phyloP scores from a whole-genome alignment of 106 monocot species.

The Phalaenopsis equestris region DNA sequence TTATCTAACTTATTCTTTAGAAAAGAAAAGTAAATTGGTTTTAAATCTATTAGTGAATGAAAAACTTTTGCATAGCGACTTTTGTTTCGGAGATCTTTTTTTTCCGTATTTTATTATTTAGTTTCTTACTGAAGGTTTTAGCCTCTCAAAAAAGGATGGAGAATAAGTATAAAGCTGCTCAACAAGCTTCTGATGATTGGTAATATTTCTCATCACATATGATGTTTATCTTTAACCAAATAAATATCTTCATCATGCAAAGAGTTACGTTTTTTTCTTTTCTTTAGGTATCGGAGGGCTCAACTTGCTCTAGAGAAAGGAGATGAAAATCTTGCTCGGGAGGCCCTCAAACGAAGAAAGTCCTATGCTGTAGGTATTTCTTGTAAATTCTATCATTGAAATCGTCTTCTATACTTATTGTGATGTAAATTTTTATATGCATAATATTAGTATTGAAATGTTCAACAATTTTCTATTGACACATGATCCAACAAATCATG shows the following conservation, averaged over 20 bases:
- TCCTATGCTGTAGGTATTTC: constrained; percentile 83
- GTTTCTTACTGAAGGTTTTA: constrained; percentile 51
- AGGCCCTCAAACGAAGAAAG: constrained; percentile 94
- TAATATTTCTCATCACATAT: constrained; percentile 12
- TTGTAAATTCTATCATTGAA: constrained; percentile 4
- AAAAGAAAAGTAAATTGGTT: not conserved
- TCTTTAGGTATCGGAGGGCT: constrained; percentile 77
- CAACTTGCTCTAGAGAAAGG: constrained; percentile 97
- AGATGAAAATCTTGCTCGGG: constrained; percentile 96
- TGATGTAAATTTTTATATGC: not conserved
- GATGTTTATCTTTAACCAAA: not conserved
- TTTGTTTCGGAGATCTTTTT: not conserved
- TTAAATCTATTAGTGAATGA: not conserved
- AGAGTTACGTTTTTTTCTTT: not conserved
- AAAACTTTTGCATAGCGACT: not conserved
- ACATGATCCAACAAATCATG: not conserved
- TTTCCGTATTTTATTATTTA: not conserved
- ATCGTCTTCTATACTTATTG: not conserved
- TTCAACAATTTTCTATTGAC: not conserved
- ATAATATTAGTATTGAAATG: not conserved
- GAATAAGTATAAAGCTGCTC: constrained; percentile 88
- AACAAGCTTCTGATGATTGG: constrained; percentile 95
- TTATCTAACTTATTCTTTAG: too few species aligned
- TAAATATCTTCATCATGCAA: constrained; percentile 1
- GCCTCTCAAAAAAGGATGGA: constrained; percentile 94